Conservation (phyloP, 768 basidiomycete species). For the Leucocoprinus birnbaumii region DNA sequence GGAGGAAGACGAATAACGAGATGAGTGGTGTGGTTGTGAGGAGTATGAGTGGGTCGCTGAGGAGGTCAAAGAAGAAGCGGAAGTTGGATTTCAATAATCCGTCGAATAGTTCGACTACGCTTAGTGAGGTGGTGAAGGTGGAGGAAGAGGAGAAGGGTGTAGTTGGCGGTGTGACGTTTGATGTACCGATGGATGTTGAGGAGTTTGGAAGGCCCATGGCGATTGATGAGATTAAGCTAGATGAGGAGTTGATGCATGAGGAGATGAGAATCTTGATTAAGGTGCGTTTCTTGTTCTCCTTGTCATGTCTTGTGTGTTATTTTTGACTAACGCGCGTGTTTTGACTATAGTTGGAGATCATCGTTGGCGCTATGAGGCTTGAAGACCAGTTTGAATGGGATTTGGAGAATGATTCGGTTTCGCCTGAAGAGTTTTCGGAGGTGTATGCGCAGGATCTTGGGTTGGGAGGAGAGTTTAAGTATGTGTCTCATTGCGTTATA, state of each 20-base stretch:
- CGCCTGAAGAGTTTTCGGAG: slow-evolving; percentile 92
- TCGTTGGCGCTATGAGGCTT: slow-evolving; percentile 88
- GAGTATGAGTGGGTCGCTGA: slow-evolving; percentile 2
- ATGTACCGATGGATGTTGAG: slow-evolving; percentile 20
- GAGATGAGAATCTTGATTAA: slow-evolving; percentile 93
- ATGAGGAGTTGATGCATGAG: slow-evolving; percentile 66
- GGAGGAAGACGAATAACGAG: slow-evolving; percentile 55
- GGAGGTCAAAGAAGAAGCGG: slow-evolving; percentile 16
- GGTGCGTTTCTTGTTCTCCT: slow-evolving; percentile 38
- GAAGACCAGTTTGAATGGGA: slow-evolving; percentile 99
- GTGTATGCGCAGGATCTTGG: slow-evolving; percentile 86
- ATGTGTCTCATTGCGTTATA: slow-evolving; percentile 25
- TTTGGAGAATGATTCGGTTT: slow-evolving; percentile 71
- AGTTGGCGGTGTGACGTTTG: slow-evolving; percentile 13
- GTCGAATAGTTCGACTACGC: slow-evolving; percentile 13
- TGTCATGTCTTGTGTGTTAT: slow-evolving; percentile 3
- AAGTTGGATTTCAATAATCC: slow-evolving; percentile 18
- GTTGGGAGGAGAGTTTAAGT: slow-evolving; percentile 91
- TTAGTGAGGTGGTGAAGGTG: slow-evolving; percentile 16
- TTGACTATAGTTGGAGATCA: slow-evolving; percentile 79
- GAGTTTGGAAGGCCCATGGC: slow-evolving; percentile 37
- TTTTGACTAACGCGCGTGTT: slow-evolving; percentile 7
- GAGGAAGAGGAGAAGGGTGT: slow-evolving; percentile 18
- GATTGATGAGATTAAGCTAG: slow-evolving; percentile 62
- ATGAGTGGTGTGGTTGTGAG: slow-evolving; percentile 11